A percentile compares a stretch with the other conserved stretches of the same genome.
These are phyloP conservation scores for Rhododendron henanense DNA, from an alignment of 148 eudicot genomes.

Conservation along the genomic window DNA sequence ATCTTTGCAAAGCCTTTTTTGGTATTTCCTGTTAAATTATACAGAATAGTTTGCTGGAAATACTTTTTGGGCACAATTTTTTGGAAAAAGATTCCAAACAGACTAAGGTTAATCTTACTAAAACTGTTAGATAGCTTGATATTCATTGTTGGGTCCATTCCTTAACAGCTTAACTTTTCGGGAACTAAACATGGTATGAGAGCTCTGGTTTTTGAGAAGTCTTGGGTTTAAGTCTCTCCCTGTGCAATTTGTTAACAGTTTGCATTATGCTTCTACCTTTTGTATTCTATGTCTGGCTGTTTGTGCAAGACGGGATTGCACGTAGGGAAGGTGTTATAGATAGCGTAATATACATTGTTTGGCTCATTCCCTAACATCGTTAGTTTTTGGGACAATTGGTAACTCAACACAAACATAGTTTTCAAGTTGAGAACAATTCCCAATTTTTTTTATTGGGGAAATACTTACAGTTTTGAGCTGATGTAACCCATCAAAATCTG, in stretches of 20 bases:
- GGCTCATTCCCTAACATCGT: no score
- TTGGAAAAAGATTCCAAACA: no score
- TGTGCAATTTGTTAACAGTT: no score
- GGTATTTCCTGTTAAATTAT: background rate
- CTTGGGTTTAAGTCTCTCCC: background rate
- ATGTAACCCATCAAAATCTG: slow-evolving; percentile 29
- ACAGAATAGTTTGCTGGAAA: no score
- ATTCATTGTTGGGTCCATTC: background rate
- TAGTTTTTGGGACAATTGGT: background rate
- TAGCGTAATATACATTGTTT: background rate
- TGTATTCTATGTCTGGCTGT: background rate
- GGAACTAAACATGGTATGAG: background rate
- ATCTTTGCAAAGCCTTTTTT: background rate
- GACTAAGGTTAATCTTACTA: no score
- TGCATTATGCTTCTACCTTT: background rate
- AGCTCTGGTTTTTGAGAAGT: background rate
- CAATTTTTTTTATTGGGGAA: background rate
- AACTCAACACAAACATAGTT: background rate
- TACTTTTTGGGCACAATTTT: no score
- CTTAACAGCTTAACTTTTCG: background rate
- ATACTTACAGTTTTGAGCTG: slow-evolving; percentile 30
- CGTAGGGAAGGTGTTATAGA: background rate
- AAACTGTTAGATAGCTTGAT: background rate
- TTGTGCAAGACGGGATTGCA: background rate
- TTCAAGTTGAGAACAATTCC: background rate